These are phyloP conservation scores for Podosphaera fusca DNA, from an alignment of 2,329 filamentous ascomycete genomes.

Conservation along the genomic window DNA sequence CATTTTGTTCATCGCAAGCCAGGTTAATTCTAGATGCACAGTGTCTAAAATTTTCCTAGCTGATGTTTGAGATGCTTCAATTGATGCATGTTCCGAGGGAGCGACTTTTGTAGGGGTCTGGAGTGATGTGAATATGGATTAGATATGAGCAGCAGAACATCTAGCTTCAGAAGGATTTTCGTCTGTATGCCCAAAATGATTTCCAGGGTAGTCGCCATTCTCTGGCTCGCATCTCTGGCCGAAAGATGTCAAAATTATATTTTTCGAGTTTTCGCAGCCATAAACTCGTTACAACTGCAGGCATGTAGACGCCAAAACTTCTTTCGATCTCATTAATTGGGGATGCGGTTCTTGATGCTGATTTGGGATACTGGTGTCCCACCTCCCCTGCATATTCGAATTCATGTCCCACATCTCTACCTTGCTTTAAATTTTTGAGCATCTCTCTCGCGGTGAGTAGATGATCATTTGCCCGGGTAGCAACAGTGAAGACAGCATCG, in stretches of 20 bases:
- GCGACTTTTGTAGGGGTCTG: no score
- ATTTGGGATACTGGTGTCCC: slow-evolving; percentile 29
- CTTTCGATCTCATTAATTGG: slow-evolving; percentile 30
- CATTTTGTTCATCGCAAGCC: no score
- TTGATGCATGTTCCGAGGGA: no score
- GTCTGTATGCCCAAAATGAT: slow-evolving; percentile 36
- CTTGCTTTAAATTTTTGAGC: slow-evolving; percentile 55
- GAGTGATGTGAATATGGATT: not conserved
- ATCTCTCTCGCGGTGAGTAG: slow-evolving; percentile 84
- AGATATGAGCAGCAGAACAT: not conserved
- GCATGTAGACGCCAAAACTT: slow-evolving; percentile 61
- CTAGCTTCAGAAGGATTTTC: slow-evolving; percentile 23
- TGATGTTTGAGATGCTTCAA: no score
- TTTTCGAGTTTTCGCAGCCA: slow-evolving; percentile 62
- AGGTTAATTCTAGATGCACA: no score
- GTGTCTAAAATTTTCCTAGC: no score
- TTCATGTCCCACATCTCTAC: slow-evolving; percentile 55
- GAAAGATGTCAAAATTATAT: slow-evolving; percentile 63
- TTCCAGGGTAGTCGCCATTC: slow-evolving; percentile 77
- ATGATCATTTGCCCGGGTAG: slow-evolving; percentile 86
- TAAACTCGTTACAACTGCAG: slow-evolving; percentile 51
- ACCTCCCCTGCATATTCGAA: slow-evolving; percentile 72
- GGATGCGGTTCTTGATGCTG: slow-evolving; percentile 19
- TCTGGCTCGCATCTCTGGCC: slow-evolving; percentile 34
- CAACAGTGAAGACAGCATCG: slow-evolving; percentile 79